Conservation (phyloP, 192 early-diverging fungal genomes). For the Lobulomyces angularis region DNA sequence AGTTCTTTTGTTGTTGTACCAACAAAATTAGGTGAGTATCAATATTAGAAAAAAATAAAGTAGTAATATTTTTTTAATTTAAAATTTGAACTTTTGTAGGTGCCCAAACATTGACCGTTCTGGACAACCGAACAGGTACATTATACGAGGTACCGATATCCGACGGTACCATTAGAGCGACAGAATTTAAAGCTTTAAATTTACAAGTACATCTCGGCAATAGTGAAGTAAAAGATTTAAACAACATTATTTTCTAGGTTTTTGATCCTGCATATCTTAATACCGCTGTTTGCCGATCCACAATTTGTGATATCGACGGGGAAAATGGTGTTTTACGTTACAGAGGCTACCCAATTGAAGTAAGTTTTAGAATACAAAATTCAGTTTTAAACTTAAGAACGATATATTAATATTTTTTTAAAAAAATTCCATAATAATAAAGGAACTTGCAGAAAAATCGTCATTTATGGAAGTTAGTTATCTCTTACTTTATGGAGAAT, state of each 20-base stretch:
- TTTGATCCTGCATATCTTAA: constrained; percentile 39
- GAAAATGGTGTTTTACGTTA: constrained; percentile 51
- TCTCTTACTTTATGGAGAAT: constrained; percentile 50
- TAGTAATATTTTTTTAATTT: too few species aligned
- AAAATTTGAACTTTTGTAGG: too few species aligned
- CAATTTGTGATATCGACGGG: constrained; percentile 56
- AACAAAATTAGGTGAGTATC: too few species aligned
- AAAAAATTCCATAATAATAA: too few species aligned
- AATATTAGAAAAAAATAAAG: too few species aligned
- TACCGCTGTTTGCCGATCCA: constrained; percentile 46
- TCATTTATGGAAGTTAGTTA: constrained; percentile 57
- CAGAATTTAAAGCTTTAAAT: constrained; percentile 18
- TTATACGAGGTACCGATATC: constrained; percentile 34
- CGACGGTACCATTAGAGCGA: constrained; percentile 27
- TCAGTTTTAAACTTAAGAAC: not conserved
- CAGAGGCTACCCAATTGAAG: constrained; percentile 4
- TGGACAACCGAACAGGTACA: constrained; percentile 57
- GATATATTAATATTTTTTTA: constrained; percentile 38
- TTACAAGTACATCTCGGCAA: constrained; percentile 2
- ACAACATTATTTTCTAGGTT: not conserved
- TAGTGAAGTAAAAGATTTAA: not conserved
- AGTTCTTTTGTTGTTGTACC: too few species aligned
- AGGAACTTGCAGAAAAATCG: constrained; percentile 50
- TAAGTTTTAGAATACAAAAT: not conserved
- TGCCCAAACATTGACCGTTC: constrained; percentile 41